A percentile compares a stretch with the other conserved stretches of the same genome.
Evolutionary conservation across 345 rosid species (phyloP).

Genomic region (Turritis glabra): DNA sequence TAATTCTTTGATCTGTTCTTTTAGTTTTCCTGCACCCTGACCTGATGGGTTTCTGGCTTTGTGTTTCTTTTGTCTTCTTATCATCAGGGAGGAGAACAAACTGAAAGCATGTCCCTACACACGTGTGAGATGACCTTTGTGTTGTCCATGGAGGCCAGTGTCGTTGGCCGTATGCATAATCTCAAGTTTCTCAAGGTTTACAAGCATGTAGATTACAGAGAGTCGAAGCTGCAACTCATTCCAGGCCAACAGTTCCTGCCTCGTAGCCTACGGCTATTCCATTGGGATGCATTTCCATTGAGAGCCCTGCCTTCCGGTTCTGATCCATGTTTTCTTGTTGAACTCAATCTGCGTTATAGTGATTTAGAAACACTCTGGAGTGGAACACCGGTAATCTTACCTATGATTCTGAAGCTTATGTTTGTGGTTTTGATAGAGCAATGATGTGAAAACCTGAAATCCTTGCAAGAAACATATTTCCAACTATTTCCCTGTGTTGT

Average conservation of each 20-base stretch:
- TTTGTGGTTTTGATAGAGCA: background rate
- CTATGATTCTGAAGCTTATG: background rate
- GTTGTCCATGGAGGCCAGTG: background rate
- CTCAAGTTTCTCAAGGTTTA: slow-evolving; percentile 24
- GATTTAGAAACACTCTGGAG: background rate
- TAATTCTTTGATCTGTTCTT: background rate
- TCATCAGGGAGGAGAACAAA: slow-evolving; percentile 26
- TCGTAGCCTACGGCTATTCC: background rate
- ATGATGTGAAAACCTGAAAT: background rate
- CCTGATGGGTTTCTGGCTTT: background rate
- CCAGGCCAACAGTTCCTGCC: background rate
- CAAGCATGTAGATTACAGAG: slow-evolving; percentile 1
- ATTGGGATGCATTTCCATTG: slow-evolving; percentile 32
- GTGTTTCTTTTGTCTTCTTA: background rate
- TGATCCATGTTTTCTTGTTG: background rate
- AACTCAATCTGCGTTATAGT: slow-evolving; percentile 5
- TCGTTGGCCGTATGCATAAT: slow-evolving; percentile 2
- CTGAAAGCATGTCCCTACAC: slow-evolving; percentile 5
- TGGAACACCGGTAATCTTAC: slow-evolving; percentile 24
- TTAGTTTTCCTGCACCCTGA: background rate
- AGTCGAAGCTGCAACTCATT: background rate
- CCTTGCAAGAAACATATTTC: background rate
- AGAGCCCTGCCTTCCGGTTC: slow-evolving; percentile 6
- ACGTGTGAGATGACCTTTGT: background rate
- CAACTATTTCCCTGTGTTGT: background rate